Percentiles rank a stretch among this genome's conserved stretches.
These are phyloP conservation scores for Candida vartiovaarae DNA, from an alignment of 805 yeast species.

Conservation along the genomic window DNA sequence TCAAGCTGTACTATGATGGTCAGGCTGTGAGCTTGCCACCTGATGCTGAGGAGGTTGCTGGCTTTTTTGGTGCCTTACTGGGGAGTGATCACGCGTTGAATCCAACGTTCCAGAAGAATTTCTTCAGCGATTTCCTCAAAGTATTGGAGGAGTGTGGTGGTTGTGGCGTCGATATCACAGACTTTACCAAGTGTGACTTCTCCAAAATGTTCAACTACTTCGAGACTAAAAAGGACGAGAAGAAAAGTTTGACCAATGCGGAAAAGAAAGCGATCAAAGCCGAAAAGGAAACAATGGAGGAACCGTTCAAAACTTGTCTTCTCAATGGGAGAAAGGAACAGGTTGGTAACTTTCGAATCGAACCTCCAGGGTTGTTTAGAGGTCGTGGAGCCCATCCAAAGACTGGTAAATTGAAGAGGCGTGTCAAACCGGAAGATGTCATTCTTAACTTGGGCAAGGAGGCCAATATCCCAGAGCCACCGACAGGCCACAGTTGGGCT, in stretches of 20 bases:
- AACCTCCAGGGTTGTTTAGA: conserved; percentile 93
- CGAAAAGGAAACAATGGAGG: conserved; percentile 73
- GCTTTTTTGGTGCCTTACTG: conserved; percentile 83
- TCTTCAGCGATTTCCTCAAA: conserved; percentile 67
- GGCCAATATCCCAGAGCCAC: conserved; percentile 72
- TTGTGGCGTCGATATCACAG: conserved; percentile 42
- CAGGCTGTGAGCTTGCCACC: conserved; percentile 67
- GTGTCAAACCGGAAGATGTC: conserved; percentile 87
- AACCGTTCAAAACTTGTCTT: conserved; percentile 69
- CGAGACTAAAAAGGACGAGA: conserved; percentile 63
- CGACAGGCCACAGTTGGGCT: conserved; percentile 87
- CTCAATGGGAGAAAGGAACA: conserved; percentile 86
- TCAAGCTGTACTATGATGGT: conserved; percentile 71
- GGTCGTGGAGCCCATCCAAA: conserved; percentile 98
- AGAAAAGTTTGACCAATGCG: conserved; percentile 58
- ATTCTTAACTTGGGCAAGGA: conserved; percentile 73
- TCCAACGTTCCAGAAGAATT: conserved; percentile 80
- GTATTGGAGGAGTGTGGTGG: conserved; percentile 72
- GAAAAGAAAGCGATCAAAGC: conserved; percentile 68
- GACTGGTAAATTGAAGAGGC: conserved; percentile 82
- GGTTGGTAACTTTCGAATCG: conserved; percentile 89
- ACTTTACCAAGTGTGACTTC: conserved; percentile 73
- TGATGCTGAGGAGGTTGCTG: conserved; percentile 94
- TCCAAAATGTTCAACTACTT: conserved; percentile 63
- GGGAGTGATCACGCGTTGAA: conserved; percentile 86